Conservation (phyloP, 441 rosid species). For the Syzygium syzygioides region DNA sequence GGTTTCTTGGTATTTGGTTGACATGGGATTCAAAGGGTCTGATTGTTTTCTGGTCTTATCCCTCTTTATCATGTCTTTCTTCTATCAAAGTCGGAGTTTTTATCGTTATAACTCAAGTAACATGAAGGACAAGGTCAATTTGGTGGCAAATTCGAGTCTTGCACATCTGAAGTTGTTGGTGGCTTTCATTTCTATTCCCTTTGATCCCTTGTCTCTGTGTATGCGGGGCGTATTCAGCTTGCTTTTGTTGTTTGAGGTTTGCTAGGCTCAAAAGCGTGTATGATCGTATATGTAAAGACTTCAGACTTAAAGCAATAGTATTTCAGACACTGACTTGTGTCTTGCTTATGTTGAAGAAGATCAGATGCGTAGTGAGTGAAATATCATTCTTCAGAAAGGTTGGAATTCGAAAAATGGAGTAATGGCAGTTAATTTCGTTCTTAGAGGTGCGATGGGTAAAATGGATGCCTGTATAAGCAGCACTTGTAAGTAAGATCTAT, state of each 20-base stretch:
- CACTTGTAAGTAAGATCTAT: conserved; percentile 11
- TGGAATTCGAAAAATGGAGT: neutral
- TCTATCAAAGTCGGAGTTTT: neutral
- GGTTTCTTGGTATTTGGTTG: neutral
- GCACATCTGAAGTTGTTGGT: neutral
- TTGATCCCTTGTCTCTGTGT: neutral
- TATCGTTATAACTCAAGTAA: neutral
- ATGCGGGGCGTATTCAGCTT: neutral
- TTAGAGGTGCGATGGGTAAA: neutral
- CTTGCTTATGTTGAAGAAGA: neutral
- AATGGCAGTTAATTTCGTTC: neutral
- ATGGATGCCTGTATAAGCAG: neutral
- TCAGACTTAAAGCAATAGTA: neutral
- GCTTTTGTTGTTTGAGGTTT: neutral
- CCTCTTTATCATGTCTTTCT: neutral
- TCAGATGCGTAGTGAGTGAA: neutral
- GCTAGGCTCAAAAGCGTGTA: neutral
- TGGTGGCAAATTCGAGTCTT: neutral
- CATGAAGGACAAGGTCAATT: neutral
- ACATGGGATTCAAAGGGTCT: neutral
- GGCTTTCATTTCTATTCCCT: neutral
- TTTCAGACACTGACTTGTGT: neutral
- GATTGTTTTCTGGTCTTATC: neutral
- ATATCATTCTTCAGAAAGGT: neutral
- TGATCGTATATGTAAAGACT: neutral